Evolutionary conservation across 192 early-diverging fungal species (phyloP), one percentile per base, ranked within the genome.

Genomic region (Chytriomyces confervae): DNA sequence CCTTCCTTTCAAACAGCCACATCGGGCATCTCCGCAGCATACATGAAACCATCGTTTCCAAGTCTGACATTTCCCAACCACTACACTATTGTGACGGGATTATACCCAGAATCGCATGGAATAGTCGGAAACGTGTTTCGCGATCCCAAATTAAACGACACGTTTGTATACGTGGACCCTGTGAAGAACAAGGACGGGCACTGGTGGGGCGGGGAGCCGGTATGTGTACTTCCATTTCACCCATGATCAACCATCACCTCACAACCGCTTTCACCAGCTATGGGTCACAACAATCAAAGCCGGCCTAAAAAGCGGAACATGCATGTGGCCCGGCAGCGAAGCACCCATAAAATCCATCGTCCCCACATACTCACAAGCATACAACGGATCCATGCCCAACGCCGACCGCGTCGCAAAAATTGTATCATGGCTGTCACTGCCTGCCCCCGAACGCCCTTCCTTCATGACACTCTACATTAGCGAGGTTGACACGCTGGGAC

Each of bases 161-260:
- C 89, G 3, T 96, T 96, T 80, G 87, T 88, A 47, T 96, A 95
- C 84, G 90, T 86, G 50, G 85, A 95, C 63, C 72, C 89, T 0
- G 80, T 70, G 18, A 87, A 85, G 47, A 93, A 87, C 78, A 73
- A 76, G 29, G 82, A 95, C 27, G 79, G 87, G 7, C 86, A 89
- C 76, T 97, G 95, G 95, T 97, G 96, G 95, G 87, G 88, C 46
- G 95, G 94, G 16, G 93, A 95, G 80, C 95, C 94, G 23, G 91
- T 93, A 83, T 83, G 87, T 80, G 23, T 29, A 61, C 49, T 13
- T 9, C 44, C 27, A 27, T 27, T 27, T 27, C 24, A 27, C 24
- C 24, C 24, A 27, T 27, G 24, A 27, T 27, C 24, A 65, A 65
- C 29, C 13, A 60, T 23, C 16, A 29, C 36, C 63, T 72, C 72